A percentile compares a stretch with the other conserved stretches of the same genome.
These are phyloP conservation scores for Tuber brumale DNA, from an alignment of 495 filamentous ascomycete species.

Conservation along the genomic window DNA sequence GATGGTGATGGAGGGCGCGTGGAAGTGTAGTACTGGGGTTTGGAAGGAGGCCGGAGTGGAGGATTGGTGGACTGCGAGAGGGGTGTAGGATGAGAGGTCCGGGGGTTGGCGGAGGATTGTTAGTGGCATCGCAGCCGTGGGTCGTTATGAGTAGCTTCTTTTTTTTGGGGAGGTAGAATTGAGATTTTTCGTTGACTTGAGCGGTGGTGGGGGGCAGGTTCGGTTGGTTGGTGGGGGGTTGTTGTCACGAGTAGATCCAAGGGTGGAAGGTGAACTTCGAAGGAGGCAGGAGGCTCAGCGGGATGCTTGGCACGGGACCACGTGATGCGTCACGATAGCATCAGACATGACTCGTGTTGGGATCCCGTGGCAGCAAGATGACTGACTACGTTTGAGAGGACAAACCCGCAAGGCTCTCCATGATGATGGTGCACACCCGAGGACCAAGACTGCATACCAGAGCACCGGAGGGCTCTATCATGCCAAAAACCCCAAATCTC, in stretches of 20 bases:
- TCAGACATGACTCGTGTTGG: not conserved
- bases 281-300: not conserved
- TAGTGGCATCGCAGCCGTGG: slow-evolving; percentile 37
- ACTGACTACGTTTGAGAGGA: no score
- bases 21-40: slow-evolving; percentile 74
- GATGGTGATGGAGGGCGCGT: slow-evolving; percentile 57
- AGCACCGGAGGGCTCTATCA: not conserved
- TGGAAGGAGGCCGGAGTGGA: slow-evolving; percentile 80
- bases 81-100: slow-evolving; percentile 55
- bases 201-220: not conserved
- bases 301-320: not conserved
- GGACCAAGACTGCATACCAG: not conserved
- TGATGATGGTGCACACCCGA: not conserved
- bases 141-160: not conserved
- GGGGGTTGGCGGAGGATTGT: slow-evolving; percentile 49
- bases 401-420: not conserved
- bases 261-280: not conserved
- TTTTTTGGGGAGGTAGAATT: not conserved
- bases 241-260: not conserved
- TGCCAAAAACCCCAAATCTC: not conserved
- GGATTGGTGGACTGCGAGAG: slow-evolving; percentile 70
- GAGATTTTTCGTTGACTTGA: not conserved
- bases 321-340: not conserved
- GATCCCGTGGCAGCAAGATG: not conserved
- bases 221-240: not conserved